Evolutionary conservation across 495 filamentous ascomycete species (phyloP).

Genomic region (Penicillium subrubescens): DNA sequence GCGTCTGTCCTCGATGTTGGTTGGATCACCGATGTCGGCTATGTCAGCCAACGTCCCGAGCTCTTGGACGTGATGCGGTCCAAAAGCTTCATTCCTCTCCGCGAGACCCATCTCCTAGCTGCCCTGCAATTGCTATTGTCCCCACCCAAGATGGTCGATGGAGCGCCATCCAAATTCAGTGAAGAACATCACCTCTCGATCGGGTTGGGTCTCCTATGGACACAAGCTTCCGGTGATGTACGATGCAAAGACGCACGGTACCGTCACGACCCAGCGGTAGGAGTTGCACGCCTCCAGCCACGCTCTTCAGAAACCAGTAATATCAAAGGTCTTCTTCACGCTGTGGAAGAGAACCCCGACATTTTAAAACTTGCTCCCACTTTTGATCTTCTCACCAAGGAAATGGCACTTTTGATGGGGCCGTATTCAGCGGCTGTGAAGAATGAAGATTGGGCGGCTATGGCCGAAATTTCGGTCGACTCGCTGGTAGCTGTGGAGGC

Average conservation of each 20-base stretch:
- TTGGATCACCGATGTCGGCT: slow-evolving; percentile 4
- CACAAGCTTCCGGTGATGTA: neutral
- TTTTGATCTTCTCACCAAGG: neutral
- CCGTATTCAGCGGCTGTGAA: neutral
- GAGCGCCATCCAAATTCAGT: neutral
- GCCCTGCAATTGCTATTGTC: neutral
- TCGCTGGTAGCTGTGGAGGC: slow-evolving; percentile 3
- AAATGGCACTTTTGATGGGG: slow-evolving; percentile 5
- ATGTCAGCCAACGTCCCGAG: neutral
- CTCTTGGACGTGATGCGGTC: slow-evolving; percentile 3
- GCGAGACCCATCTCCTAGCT: neutral
- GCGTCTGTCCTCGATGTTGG: slow-evolving; percentile 11
- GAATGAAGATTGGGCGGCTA: slow-evolving; percentile 2
- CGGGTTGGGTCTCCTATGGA: neutral
- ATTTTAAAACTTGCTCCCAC: neutral
- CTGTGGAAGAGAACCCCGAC: neutral
- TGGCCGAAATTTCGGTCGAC: slow-evolving; percentile 1
- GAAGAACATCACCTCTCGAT: neutral
- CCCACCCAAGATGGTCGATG: neutral
- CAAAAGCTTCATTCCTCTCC: neutral
- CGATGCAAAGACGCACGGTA: slow-evolving; percentile 2
- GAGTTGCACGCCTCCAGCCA: neutral
- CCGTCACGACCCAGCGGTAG: neutral
- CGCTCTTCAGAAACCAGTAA: neutral
- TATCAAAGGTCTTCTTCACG: neutral